Evolutionary conservation across 768 basidiomycete species (phyloP), one percentile per base, ranked within the genome.

Genomic region (Tremella mesenterica): DNA sequence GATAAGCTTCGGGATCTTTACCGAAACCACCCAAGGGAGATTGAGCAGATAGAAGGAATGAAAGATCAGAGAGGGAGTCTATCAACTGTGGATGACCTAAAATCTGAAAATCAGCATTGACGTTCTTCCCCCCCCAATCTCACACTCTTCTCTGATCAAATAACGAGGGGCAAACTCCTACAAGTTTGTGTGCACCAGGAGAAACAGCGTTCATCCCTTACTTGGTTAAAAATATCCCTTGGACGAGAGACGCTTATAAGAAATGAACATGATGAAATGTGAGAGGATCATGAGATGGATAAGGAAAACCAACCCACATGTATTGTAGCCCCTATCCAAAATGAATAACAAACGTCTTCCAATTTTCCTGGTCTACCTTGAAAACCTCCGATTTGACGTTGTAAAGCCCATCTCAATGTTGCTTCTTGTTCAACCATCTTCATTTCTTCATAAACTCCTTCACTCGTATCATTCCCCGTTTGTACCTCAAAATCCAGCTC

Each of bases 261-360:
- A 52, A 18, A 52, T 34, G 21, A 44, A 48, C 23, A 45, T 29
- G 47, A 52, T 51, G 31, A n/a, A n/a, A n/a, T n/a, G n/a, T n/a
- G n/a, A n/a, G n/a, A n/a, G n/a, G 20, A 21, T 21, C n/a, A n/a
- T n/a, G n/a, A n/a, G n/a, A n/a, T n/a, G n/a, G n/a, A n/a, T n/a
- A n/a, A n/a, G n/a, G n/a, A n/a, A n/a, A n/a, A n/a, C n/a, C n/a
- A 33, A 69, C 80, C 48, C 57, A 92, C 92, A 66, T 80, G 73
- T 9, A 96, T 73, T 0, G 87, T 78, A 8, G 83, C 91, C 2
- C 87, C 85, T 61, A 85, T 85, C 93, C 93, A 99, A 72, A 95
- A 97, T 59, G 86, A 88, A 73, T 99, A 99, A 70, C 93, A 99
- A 2, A 90, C 87, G 59, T 97, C 93, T 4, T 85, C 80, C 3